phyloP scores from a whole-genome alignment of 305 asterid species.

The Fraxinus sp. region DNA sequence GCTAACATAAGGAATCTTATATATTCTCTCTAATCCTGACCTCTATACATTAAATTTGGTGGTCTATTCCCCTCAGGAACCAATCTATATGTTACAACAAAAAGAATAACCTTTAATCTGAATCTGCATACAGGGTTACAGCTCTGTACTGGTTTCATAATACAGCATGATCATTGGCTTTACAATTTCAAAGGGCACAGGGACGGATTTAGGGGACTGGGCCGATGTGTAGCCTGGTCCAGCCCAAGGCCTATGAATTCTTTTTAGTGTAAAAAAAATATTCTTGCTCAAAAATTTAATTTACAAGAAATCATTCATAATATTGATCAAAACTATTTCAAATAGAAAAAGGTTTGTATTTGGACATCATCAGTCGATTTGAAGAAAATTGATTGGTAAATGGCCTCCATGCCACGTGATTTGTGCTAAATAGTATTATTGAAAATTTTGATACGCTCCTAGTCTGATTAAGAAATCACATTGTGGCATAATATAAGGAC shows the following conservation, averaged over 20 bases:
- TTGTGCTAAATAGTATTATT: neutral
- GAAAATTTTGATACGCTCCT: neutral
- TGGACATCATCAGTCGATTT: no score
- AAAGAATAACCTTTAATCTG: neutral
- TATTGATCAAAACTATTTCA: no score
- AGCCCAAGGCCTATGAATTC: no score
- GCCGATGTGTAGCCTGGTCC: no score
- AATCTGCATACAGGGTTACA: constrained; percentile 26
- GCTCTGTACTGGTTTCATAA: constrained; percentile 39
- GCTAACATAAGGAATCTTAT: neutral
- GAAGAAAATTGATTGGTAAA: no score
- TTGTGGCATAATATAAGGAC: neutral
- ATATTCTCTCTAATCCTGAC: neutral
- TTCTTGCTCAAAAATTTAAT: no score
- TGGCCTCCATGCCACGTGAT: neutral
- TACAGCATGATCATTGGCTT: constrained; percentile 10
- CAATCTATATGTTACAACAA: neutral
- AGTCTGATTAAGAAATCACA: neutral
- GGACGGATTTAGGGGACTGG: no score
- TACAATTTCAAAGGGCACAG: neutral
- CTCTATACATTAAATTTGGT: neutral
- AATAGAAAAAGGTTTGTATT: no score
- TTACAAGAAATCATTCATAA: no score
- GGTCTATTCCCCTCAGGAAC: neutral
- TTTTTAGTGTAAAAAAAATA: no score